Conservation (phyloP, 2,329 filamentous ascomycete species). For the Scedosporium aurantiacum region DNA sequence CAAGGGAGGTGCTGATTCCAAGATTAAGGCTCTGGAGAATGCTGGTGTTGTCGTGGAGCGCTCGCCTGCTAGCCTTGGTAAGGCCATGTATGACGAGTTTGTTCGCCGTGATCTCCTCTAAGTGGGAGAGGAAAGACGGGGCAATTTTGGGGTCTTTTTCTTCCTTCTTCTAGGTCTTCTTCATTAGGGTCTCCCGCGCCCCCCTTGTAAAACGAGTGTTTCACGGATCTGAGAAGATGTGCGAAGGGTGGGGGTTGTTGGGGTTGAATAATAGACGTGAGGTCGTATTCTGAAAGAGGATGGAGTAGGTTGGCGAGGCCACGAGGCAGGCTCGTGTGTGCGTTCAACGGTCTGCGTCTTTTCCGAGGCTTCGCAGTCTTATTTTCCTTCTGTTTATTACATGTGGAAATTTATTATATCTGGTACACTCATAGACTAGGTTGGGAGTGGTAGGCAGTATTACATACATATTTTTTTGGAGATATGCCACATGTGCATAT, state of each 20-base stretch:
- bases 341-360: too few relatives aligned
- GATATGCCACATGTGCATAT: not conserved
- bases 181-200: too few relatives aligned
- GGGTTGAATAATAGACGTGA: too few relatives aligned
- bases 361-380: not conserved
- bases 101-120: constrained; percentile 93
- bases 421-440: constrained; percentile 1
- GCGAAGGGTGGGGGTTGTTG: too few relatives aligned
- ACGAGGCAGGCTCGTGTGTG: too few relatives aligned
- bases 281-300: too few relatives aligned
- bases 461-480: not conserved
- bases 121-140: constrained; percentile 14
- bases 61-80: constrained; percentile 83
- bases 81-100: constrained; percentile 90
- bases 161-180: too few relatives aligned
- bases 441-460: constrained; percentile 1
- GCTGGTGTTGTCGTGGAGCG: constrained; percentile 95
- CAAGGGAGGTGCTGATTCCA: constrained; percentile 95
- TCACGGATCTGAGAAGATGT: too few relatives aligned
- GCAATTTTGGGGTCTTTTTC: not conserved
- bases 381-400: not conserved
- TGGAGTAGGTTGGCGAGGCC: too few relatives aligned
- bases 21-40: constrained; percentile 87
- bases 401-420: not conserved
- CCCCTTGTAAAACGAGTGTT: too few relatives aligned